Evolutionary conservation across 768 basidiomycete species (phyloP).

Genomic region (Termitomyces sp.): DNA sequence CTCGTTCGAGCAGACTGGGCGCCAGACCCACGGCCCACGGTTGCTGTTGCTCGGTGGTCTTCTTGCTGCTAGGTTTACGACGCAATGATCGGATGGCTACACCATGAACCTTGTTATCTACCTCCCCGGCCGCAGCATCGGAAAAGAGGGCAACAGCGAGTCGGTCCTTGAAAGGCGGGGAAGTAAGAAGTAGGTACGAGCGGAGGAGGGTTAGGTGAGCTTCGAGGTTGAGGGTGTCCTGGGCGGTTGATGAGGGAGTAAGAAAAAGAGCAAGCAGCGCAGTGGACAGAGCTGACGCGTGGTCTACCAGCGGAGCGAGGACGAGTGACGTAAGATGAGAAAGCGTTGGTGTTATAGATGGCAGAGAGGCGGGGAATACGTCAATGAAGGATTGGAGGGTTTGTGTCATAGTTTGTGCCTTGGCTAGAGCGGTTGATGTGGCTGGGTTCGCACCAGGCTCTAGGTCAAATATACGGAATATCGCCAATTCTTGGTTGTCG

Average conservation of each 20-base stretch:
- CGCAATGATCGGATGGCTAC: conserved; percentile 34
- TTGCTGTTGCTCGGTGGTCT: conserved; percentile 30
- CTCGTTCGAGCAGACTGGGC: conserved; percentile 65
- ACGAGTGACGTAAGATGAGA: conserved; percentile 60
- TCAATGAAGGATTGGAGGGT: conserved; percentile 49
- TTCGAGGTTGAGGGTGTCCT: conserved; percentile 62
- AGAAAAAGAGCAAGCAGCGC: conserved; percentile 70
- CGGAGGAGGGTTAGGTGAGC: conserved; percentile 68
- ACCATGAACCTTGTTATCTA: conserved; percentile 33
- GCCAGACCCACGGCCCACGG: conserved; percentile 74
- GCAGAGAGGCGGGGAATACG: conserved; percentile 57
- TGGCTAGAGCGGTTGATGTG: conserved; percentile 16
- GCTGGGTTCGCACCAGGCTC: conserved; percentile 52
- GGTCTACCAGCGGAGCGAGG: conserved; percentile 57
- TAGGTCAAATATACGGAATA: conserved; percentile 61
- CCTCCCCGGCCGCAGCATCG: conserved; percentile 56
- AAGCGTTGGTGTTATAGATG: conserved; percentile 64
- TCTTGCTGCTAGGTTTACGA: conserved; percentile 23
- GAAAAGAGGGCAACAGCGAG: conserved; percentile 76
- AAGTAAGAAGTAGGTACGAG: conserved; percentile 73
- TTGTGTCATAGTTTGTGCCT: conserved; percentile 5
- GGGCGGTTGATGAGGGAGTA: conserved; percentile 33
- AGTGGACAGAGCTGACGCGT: conserved; percentile 62
- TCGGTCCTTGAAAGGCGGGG: conserved; percentile 69
- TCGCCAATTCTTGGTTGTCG: conserved; percentile 37